phyloP scores from a whole-genome alignment of 2,329 filamentous ascomycete genomes.

The Pestalotiopsis sp. region DNA sequence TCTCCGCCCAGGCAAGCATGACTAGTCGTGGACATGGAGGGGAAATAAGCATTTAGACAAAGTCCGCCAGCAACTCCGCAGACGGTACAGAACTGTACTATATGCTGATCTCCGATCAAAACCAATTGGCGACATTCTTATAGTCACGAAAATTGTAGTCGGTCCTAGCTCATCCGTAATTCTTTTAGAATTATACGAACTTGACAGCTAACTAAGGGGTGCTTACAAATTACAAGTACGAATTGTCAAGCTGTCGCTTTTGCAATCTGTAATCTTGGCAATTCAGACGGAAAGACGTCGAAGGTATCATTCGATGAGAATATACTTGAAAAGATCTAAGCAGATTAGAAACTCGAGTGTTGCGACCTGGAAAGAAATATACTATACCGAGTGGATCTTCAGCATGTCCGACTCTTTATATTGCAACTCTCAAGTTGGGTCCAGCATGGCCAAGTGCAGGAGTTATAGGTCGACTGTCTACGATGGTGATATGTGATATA shows the following conservation, averaged over 20 bases:
- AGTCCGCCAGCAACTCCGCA: not conserved
- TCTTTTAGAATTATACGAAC: not conserved
- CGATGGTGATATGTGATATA: too few species aligned
- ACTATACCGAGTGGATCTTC: too few species aligned
- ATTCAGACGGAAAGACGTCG: too few species aligned
- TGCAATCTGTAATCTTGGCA: too few species aligned
- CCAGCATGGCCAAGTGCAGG: too few species aligned
- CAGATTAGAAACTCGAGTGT: too few species aligned
- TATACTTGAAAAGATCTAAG: too few species aligned
- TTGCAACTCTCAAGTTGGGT: too few species aligned
- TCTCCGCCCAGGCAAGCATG: not conserved
- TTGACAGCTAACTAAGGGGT: not conserved
- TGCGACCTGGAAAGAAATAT: too few species aligned
- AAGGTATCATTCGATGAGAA: too few species aligned
- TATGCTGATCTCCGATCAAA: not conserved
- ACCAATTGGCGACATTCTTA: not conserved
- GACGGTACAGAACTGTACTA: not conserved
- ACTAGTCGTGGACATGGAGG: not conserved
- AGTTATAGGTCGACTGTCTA: too few species aligned
- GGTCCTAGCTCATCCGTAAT: not conserved
- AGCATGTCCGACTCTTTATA: too few species aligned
- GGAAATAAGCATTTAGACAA: not conserved
- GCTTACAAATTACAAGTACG: not conserved
- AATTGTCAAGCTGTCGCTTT: not conserved
- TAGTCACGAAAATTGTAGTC: not conserved